Percentiles rank a stretch among this genome's conserved stretches.
Conservation (phyloP, 2,329 filamentous ascomycete genomes). For the Alternaria infectoria region DNA sequence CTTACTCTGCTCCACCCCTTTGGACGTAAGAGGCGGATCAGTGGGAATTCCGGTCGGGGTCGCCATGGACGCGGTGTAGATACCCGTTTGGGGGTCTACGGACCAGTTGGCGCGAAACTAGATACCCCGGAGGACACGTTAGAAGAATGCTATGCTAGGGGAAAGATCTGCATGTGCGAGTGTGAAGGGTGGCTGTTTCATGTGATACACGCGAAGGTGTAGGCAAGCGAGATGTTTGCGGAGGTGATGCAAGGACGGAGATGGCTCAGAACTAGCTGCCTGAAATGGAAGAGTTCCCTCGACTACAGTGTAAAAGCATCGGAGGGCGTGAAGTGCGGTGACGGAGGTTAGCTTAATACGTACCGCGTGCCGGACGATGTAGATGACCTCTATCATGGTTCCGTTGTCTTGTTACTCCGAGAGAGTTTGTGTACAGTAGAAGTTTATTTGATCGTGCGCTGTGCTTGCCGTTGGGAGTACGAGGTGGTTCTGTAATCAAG, state of each 20-base stretch:
- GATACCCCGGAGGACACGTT: conserved; percentile 19
- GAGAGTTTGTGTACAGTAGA: not conserved
- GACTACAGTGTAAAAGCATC: conserved; percentile 11
- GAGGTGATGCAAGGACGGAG: conserved; percentile 15
- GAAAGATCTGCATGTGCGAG: not conserved
- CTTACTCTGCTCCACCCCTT: conserved; percentile 82
- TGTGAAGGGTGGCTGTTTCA: conserved; percentile 2
- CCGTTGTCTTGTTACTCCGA: not conserved
- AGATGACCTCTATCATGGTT: conserved; percentile 55
- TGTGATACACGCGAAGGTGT: conserved; percentile 9
- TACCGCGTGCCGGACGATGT: conserved; percentile 59
- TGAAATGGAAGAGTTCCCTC: conserved; percentile 15
- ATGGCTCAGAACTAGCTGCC: conserved; percentile 3
- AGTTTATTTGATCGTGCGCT: conserved; percentile 8
- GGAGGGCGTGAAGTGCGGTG: conserved; percentile 8
- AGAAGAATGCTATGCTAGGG: conserved; percentile 25
- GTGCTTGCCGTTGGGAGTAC: conserved; percentile 16
- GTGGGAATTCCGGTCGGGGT: conserved; percentile 88
- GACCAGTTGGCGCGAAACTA: conserved; percentile 89
- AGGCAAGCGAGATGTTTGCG: conserved; percentile 1
- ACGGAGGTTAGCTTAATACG: conserved; percentile 38
- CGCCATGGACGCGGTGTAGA: conserved; percentile 70
- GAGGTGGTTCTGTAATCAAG: conserved; percentile 2
- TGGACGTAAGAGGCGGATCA: conserved; percentile 84
- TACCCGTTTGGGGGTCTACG: conserved; percentile 79